Conservation (phyloP, 306 rosid genomes). For the Clitoria ternatea region DNA sequence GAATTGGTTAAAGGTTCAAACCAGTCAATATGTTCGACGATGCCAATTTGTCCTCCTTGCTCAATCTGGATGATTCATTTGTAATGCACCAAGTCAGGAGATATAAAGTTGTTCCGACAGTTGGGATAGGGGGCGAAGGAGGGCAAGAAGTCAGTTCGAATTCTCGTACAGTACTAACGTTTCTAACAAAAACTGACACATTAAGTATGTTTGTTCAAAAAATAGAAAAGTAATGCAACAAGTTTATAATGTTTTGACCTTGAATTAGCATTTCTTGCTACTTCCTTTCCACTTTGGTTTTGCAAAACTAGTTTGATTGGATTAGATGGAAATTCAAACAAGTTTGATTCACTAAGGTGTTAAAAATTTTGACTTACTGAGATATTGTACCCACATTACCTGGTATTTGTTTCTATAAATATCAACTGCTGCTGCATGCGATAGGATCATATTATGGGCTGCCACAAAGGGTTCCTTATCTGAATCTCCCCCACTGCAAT, state of each 20-base stretch:
- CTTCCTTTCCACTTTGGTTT: not conserved
- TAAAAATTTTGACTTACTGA: not conserved
- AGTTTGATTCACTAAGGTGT: not conserved
- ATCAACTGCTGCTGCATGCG: conserved; percentile 67
- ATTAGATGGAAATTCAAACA: not conserved
- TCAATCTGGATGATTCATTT: conserved; percentile 33
- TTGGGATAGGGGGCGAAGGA: too few relatives aligned
- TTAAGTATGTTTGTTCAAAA: too few relatives aligned
- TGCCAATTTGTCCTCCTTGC: conserved; percentile 68
- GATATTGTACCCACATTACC: conserved; percentile 25
- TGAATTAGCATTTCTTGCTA: not conserved
- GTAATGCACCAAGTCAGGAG: conserved; percentile 4
- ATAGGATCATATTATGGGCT: conserved; percentile 60
- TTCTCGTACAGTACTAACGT: too few relatives aligned
- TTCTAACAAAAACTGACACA: too few relatives aligned
- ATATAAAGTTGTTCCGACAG: too few relatives aligned
- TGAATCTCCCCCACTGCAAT: conserved; percentile 57
- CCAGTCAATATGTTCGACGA: conserved; percentile 40
- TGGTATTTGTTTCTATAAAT: conserved; percentile 62
- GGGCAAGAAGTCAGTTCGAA: too few relatives aligned
- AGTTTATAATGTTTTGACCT: not conserved
- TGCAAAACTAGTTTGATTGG: not conserved
- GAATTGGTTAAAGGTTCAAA: conserved; percentile 56
- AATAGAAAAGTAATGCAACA: not conserved
- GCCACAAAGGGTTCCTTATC: conserved; percentile 63